Conservation (phyloP, 352 stramenopile genomes). For the Phytophthora pini region DNA sequence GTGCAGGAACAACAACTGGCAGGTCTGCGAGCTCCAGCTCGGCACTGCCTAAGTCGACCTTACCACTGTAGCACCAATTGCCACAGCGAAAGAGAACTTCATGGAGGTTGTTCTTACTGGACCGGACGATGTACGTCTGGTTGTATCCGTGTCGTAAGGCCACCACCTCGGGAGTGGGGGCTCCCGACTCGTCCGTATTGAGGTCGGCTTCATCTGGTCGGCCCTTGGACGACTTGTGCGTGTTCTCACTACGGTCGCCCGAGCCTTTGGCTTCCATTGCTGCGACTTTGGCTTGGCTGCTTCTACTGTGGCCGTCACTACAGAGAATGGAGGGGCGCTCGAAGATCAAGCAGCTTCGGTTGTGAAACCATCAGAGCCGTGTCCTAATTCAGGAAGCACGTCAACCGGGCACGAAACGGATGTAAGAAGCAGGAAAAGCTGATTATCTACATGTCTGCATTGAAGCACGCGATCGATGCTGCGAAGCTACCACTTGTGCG, state of each 20-base stretch:
- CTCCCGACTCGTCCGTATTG: slow-evolving; percentile 52
- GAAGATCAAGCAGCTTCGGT: slow-evolving; percentile 27
- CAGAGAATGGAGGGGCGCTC: slow-evolving; percentile 8
- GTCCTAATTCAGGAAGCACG: slow-evolving; percentile 17
- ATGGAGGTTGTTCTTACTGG: slow-evolving; percentile 71
- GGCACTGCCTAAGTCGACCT: slow-evolving; percentile 86
- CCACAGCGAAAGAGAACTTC: slow-evolving; percentile 95
- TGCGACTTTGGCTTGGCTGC: slow-evolving; percentile 13
- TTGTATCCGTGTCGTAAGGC: slow-evolving; percentile 91
- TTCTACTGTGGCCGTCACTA: slow-evolving; percentile 18
- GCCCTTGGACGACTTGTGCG: slow-evolving; percentile 37
- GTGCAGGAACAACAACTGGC: slow-evolving; percentile 88
- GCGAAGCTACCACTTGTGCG: slow-evolving; percentile 60
- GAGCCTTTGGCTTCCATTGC: slow-evolving; percentile 73
- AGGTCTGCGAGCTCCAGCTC: slow-evolving; percentile 89
- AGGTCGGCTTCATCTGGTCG: slow-evolving; percentile 31
- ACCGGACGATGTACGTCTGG: slow-evolving; percentile 92
- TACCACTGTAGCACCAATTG: slow-evolving; percentile 95
- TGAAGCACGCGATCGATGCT: too few relatives aligned
- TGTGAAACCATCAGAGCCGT: slow-evolving; percentile 41
- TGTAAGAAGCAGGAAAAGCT: slow-evolving; percentile 5
- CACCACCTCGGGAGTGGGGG: slow-evolving; percentile 68
- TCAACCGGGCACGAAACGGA: slow-evolving; percentile 24
- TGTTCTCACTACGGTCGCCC: slow-evolving; percentile 18
- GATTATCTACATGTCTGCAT: slow-evolving; percentile 20